Evolutionary conservation across 192 early-diverging fungal genomes (phyloP).

Genomic region (Rhizoclosmatium sp.): DNA sequence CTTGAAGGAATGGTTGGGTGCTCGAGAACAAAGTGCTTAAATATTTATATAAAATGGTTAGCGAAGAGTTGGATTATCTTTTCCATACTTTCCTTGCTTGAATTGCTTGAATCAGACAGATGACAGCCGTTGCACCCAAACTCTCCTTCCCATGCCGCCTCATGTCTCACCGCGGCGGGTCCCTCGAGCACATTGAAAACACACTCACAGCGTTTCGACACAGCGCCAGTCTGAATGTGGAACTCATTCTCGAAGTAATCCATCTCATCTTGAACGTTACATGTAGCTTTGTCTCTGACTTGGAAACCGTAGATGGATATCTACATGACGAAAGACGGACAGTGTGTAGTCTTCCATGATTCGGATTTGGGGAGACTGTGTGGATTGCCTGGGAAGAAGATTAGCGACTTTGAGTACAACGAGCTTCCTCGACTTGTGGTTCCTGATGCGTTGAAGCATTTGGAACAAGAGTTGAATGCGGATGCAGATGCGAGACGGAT

Average conservation of each 20-base stretch:
- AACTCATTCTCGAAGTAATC: slow-evolving; percentile 34
- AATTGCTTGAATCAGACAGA: not conserved
- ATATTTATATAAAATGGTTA: no score
- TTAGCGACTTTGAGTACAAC: slow-evolving; percentile 45
- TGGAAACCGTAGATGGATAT: slow-evolving; percentile 43
- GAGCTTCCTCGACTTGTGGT: slow-evolving; percentile 53
- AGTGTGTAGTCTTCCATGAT: slow-evolving; percentile 61
- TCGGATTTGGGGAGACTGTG: slow-evolving; percentile 43
- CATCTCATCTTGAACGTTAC: not conserved
- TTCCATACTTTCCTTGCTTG: no score
- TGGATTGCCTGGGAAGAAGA: slow-evolving; percentile 39
- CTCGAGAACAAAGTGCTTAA: no score
- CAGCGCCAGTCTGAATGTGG: slow-evolving; percentile 46
- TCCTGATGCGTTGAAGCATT: slow-evolving; percentile 1
- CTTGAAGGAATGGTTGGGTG: not conserved
- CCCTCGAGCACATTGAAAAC: slow-evolving; percentile 57
- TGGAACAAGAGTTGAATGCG: slow-evolving; percentile 30
- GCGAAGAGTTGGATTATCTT: no score
- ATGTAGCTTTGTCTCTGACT: no score
- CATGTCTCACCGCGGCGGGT: slow-evolving; percentile 60
- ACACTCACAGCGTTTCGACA: slow-evolving; percentile 55
- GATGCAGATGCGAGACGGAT: slow-evolving; percentile 50
- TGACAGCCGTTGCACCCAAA: not conserved
- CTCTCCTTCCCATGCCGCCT: not conserved
- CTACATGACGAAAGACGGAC: slow-evolving; percentile 52